Evolutionary conservation across 1,139 yeast genomes (phyloP).

Genomic region (Scheffersomyces stambukii): DNA sequence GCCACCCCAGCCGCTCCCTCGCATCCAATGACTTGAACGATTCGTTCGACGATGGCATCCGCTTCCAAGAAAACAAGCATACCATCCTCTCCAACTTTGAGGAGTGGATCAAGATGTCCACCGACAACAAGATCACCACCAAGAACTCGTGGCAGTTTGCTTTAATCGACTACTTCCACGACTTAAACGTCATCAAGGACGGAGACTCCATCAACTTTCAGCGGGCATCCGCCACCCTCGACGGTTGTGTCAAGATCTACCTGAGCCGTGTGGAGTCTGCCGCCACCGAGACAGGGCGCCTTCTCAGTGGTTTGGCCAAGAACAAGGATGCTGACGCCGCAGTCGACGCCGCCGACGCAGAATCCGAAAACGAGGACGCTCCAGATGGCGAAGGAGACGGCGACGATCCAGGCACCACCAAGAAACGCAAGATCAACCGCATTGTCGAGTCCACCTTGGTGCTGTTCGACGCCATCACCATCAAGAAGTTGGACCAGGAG

Average conservation of each 20-base stretch:
- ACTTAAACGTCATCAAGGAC: slow-evolving; percentile 39
- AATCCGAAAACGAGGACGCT: slow-evolving; percentile 13
- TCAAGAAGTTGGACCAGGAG: slow-evolving; percentile 74
- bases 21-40: slow-evolving; percentile 8
- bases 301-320: slow-evolving; percentile 66
- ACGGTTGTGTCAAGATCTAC: slow-evolving; percentile 41
- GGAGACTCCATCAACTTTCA: slow-evolving; percentile 44
- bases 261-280: slow-evolving; percentile 78
- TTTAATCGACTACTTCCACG: slow-evolving; percentile 77
- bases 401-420: slow-evolving; percentile 17
- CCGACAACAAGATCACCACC: slow-evolving; percentile 74
- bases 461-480: slow-evolving; percentile 55
- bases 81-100: slow-evolving; percentile 64
- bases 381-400: slow-evolving; percentile 14
- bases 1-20: slow-evolving; percentile 16
- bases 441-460: slow-evolving; percentile 44
- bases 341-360: slow-evolving; percentile 15
- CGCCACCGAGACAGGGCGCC: slow-evolving; percentile 83
- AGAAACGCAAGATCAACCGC: slow-evolving; percentile 35
- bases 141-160: slow-evolving; percentile 72
- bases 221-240: slow-evolving; percentile 35
- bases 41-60: slow-evolving; percentile 38
- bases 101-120: slow-evolving; percentile 87
- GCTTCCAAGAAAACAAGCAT: slow-evolving; percentile 42
- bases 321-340: slow-evolving; percentile 18